Evolutionary conservation across 2,329 filamentous ascomycete species (phyloP).

Genomic region (Nannizziopsis barbatae): DNA sequence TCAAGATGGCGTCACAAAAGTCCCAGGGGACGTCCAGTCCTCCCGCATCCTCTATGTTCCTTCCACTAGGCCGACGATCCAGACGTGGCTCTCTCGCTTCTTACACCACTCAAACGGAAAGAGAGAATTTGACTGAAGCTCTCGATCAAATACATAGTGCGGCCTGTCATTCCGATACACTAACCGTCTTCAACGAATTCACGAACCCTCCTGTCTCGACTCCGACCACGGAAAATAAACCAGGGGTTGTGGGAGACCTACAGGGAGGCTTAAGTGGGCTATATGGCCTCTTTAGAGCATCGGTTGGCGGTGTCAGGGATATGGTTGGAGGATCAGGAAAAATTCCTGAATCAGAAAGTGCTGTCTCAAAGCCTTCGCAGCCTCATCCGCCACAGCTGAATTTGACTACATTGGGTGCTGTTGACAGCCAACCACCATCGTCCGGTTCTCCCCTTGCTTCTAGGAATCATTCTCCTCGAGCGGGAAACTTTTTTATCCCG

Average conservation of each 20-base stretch:
- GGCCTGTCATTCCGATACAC: constrained; percentile 69
- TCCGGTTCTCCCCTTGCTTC: constrained; percentile 28
- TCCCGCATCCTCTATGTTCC: constrained; percentile 35
- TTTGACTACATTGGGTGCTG: constrained; percentile 12
- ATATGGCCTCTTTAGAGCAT: constrained; percentile 74
- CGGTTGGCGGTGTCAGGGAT: constrained; percentile 59
- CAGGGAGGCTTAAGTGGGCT: constrained; percentile 81
- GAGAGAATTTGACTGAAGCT: constrained; percentile 62
- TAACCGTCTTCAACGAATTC: constrained; percentile 93
- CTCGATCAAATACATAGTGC: constrained; percentile 81
- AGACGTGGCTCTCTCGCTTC: constrained; percentile 42
- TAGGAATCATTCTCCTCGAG: constrained; percentile 29
- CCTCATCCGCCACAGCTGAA: constrained; percentile 22
- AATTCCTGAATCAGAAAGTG: constrained; percentile 23
- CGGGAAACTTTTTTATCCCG: constrained; percentile 22
- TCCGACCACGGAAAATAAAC: constrained; percentile 52
- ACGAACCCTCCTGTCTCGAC: constrained; percentile 52
- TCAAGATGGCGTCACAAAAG: constrained; percentile 29
- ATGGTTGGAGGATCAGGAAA: constrained; percentile 30
- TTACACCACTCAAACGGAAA: constrained; percentile 48
- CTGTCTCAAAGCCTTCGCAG: constrained; percentile 21
- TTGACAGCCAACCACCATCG: constrained; percentile 16
- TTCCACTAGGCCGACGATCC: constrained; percentile 32
- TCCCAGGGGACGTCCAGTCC: constrained; percentile 33
- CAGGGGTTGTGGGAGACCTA: constrained; percentile 59